Evolutionary conservation across 2,329 filamentous ascomycete species (phyloP), one percentile per base, ranked within the genome.

Genomic region (Rutstroemia sp.): DNA sequence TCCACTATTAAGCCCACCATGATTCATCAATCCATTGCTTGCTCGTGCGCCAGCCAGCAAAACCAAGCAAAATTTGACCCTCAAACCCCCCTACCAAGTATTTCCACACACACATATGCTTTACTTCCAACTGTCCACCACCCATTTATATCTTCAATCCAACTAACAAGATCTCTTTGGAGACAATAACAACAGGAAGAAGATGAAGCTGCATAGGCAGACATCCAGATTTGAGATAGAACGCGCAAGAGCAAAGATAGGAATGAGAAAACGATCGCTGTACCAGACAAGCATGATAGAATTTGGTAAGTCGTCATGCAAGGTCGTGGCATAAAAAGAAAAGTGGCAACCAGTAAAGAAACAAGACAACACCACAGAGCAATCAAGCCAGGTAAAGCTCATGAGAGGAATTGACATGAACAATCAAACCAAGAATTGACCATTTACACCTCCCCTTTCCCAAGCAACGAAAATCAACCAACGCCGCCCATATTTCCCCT

Each of bases 261-360:
- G 59, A 59, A 60, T 57, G 51, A 58, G 57, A 65, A 66, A 67
- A 64, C 65, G 73, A 79, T 78, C 77, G 77, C 75, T 80, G 79
- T 81, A 74, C 80, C 77, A 76, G 79, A 81, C 78, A 79, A 70
- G 76, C 76, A 80, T 75, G 76, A 80, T 76, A 76, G 75, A 76
- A 60, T 57, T 53, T 59, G 59, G 62, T 57, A 60, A 63, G 76
- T 80, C 75, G 76, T 80, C 77, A 80, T 81, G 77, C 73, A 78
- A 71, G 76, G 76, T 77, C 76, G 77, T 76, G 63, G 64, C 67
- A 57, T 67, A 64, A 64, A 62, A 63, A 42, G 48, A 63, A 58
- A 64, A 71, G 73, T 70, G 66, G 54, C 56, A 56, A 51, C 56
- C 54, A 34, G 58, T 59, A 57, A 59, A 53, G 52, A 59, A 49